These are phyloP conservation scores for Ustilago xerochloae DNA, from an alignment of 1,284 basidiomycete genomes.

Conservation along the genomic window DNA sequence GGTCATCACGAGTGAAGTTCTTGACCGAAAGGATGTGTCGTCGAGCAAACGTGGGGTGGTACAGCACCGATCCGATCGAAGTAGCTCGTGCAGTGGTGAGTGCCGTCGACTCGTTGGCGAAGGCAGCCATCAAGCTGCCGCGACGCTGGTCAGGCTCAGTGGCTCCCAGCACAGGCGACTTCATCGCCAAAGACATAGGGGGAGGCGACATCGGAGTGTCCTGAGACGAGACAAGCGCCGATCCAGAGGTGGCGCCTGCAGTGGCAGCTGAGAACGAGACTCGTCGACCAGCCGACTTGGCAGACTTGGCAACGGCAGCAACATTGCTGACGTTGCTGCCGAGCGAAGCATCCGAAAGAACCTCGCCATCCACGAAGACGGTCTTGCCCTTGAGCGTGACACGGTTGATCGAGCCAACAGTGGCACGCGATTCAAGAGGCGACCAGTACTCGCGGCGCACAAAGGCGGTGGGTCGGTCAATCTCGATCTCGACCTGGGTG, in stretches of 20 bases:
- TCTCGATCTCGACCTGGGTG: conserved; percentile 82
- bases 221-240: conserved; percentile 38
- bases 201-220: conserved; percentile 60
- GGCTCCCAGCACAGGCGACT: conserved; percentile 58
- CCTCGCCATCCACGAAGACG: conserved; percentile 85
- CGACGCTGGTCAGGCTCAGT: conserved; percentile 36
- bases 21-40: conserved; percentile 94
- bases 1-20: conserved; percentile 88
- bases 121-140: conserved; percentile 42
- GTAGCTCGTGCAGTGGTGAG: conserved; percentile 21
- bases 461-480: conserved; percentile 81
- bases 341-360: conserved; percentile 74
- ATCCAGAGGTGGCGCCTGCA: conserved; percentile 13
- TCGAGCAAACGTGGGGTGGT: conserved; percentile 74
- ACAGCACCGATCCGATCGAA: conserved; percentile 50
- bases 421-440: conserved; percentile 77
- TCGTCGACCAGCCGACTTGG: conserved; percentile 42
- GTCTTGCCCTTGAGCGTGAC: conserved; percentile 93
- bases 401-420: conserved; percentile 85
- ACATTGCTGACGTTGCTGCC: conserved; percentile 85
- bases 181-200: conserved; percentile 37
- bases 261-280: conserved; percentile 47
- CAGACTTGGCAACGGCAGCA: conserved; percentile 65
- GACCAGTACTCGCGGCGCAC: conserved; percentile 77
- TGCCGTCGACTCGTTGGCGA: conserved; percentile 37